Conservation (phyloP, 2,329 filamentous ascomycete genomes). For the Hirsutella minnesotensis region DNA sequence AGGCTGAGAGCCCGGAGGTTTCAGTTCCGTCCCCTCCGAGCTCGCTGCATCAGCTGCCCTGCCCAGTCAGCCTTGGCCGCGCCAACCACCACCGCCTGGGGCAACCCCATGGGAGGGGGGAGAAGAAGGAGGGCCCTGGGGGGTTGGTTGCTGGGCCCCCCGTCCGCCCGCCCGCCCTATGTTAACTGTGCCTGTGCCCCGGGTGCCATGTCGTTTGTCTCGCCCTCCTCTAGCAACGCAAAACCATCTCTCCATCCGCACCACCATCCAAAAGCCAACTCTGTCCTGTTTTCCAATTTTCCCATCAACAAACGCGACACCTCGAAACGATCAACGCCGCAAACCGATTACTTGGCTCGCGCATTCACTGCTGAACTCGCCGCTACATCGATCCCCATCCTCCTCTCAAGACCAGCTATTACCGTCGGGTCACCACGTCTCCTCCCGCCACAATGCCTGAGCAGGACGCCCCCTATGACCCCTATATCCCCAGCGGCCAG, state of each 20-base stretch:
- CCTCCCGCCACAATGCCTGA: constrained; percentile 37
- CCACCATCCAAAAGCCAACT: not conserved
- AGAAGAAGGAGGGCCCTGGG: no score
- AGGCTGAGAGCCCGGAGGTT: constrained; percentile 4
- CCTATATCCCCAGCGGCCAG: constrained; percentile 70
- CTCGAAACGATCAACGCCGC: constrained; percentile 1
- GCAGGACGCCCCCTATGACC: constrained; percentile 64
- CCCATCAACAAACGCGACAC: constrained; percentile 2
- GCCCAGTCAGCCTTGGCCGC: constrained; percentile 14
- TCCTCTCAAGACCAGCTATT: not conserved
- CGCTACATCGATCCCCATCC: not conserved
- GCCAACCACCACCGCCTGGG: constrained; percentile 10
- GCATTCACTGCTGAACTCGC: not conserved
- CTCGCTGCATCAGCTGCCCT: constrained; percentile 14
- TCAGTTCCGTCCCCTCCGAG: constrained; percentile 11
- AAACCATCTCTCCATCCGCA: constrained; percentile 9
- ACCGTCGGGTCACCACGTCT: not conserved
- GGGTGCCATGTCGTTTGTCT: not conserved
- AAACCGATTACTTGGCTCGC: not conserved
- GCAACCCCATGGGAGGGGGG: no score
- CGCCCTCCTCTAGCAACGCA: constrained; percentile 4
- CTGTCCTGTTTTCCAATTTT: not conserved
- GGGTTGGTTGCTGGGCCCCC: constrained; percentile 3
- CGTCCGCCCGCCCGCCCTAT: not conserved
- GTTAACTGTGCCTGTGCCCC: not conserved